phyloP scores from a whole-genome alignment of 2,329 filamentous ascomycete genomes.

The Verticillium klebahnii region DNA sequence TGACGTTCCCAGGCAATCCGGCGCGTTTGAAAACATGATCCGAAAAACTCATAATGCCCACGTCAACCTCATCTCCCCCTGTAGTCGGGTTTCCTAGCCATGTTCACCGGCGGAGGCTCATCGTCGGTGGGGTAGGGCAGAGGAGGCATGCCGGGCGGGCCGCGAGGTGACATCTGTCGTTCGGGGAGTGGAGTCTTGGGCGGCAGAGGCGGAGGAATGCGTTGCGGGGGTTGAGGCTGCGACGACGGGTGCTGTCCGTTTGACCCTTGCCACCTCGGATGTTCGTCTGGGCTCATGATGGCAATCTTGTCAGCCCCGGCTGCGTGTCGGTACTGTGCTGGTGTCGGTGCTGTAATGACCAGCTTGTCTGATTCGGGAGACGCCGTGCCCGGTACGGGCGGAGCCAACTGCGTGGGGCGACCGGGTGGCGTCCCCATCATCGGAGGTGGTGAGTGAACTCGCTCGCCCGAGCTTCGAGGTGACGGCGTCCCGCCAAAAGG shows the following conservation, averaged over 20 bases:
- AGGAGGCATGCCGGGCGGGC: slow-evolving; percentile 22
- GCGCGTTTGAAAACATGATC: background rate
- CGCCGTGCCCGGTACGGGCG: slow-evolving; percentile 21
- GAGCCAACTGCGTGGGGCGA: slow-evolving; percentile 21
- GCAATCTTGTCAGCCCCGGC: slow-evolving; percentile 65
- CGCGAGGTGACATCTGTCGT: slow-evolving; percentile 28
- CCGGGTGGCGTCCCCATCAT: slow-evolving; percentile 18
- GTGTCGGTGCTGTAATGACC: slow-evolving; percentile 51
- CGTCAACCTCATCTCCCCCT: slow-evolving; percentile 34
- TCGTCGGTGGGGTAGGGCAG: slow-evolving; percentile 77
- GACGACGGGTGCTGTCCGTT: slow-evolving; percentile 6
- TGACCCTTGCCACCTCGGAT: slow-evolving; percentile 34
- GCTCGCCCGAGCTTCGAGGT: slow-evolving; percentile 47
- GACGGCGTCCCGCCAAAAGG: slow-evolving; percentile 27
- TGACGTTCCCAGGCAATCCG: background rate
- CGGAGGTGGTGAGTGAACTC: slow-evolving; percentile 26
- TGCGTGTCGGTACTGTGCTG: slow-evolving; percentile 52
- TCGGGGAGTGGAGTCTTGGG: slow-evolving; percentile 72
- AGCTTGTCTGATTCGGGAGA: slow-evolving; percentile 47
- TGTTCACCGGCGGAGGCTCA: slow-evolving; percentile 80
- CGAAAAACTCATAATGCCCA: background rate
- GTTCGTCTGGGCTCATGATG: slow-evolving; percentile 56
- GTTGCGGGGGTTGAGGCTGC: slow-evolving; percentile 25
- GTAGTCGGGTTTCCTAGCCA: slow-evolving; percentile 79
- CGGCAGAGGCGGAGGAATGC: slow-evolving; percentile 62